These are phyloP conservation scores for Fagopyrum esculentum DNA, from an alignment of 148 eudicot genomes.

Conservation along the genomic window DNA sequence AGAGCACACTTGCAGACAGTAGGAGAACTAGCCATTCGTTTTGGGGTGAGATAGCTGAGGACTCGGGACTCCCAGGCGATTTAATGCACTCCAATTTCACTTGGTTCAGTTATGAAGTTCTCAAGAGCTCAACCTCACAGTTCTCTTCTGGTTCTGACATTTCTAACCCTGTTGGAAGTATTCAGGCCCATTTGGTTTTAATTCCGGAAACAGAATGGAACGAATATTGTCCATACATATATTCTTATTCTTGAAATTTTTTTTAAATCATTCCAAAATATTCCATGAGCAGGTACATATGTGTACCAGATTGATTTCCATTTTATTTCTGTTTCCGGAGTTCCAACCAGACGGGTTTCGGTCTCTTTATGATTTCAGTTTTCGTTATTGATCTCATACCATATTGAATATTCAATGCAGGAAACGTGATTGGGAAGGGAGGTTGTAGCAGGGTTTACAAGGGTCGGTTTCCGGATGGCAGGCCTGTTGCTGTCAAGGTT, in stretches of 20 bases:
- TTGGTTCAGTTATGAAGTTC: constrained; percentile 61
- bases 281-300: no score
- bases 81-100: constrained; percentile 43
- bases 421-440: constrained; percentile 75
- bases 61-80: constrained; percentile 14
- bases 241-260: no score
- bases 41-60: constrained; percentile 31
- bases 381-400: no score
- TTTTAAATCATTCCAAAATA: not conserved
- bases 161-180: no score
- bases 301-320: no score
- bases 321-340: no score
- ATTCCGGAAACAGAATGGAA: no score
- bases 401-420: constrained; percentile 27
- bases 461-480: constrained; percentile 73
- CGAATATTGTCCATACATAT: not conserved
- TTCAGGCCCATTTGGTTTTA: no score
- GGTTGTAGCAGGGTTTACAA: constrained; percentile 78
- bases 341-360: no score
- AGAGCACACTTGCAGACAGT: constrained; percentile 24
- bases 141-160: constrained; percentile 53
- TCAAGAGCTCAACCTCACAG: constrained; percentile 55
- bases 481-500: constrained; percentile 70
- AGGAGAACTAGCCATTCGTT: constrained; percentile 19
- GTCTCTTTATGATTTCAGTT: no score